Percentiles rank a stretch among this genome's conserved stretches.
phyloP scores from a whole-genome alignment of 257 asterid species.

The Schizonepeta tenuifolia region DNA sequence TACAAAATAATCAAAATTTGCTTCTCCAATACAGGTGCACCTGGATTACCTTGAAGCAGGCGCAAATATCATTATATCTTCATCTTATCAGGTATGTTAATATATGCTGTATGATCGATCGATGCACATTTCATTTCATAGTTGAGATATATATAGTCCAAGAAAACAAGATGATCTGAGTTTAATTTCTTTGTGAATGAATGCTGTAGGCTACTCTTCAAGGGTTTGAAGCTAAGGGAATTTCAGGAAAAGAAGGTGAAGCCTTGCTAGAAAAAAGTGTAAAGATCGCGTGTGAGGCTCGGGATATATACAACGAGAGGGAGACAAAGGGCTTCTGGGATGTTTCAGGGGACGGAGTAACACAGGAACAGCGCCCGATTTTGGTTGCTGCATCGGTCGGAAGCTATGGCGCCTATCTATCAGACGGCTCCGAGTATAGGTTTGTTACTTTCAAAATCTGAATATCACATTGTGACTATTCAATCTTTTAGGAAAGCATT shows the following conservation, averaged over 20 bases:
- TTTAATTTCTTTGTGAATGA: slow-evolving; percentile 7
- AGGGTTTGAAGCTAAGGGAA: slow-evolving; percentile 83
- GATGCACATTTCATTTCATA: too few species aligned
- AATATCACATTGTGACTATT: not conserved
- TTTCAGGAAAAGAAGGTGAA: slow-evolving; percentile 63
- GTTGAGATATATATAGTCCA: too few species aligned
- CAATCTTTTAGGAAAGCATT: too few species aligned
- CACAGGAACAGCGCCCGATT: slow-evolving; percentile 41
- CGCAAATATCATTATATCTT: slow-evolving; percentile 72
- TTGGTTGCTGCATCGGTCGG: slow-evolving; percentile 91
- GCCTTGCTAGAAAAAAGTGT: slow-evolving; percentile 64
- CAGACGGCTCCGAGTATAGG: slow-evolving; percentile 94
- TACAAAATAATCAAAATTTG: too few species aligned
- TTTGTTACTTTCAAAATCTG: not conserved
- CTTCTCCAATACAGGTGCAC: too few species aligned
- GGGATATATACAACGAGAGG: slow-evolving; percentile 54
- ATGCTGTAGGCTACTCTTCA: slow-evolving; percentile 82
- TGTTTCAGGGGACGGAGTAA: slow-evolving; percentile 25
- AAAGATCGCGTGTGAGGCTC: slow-evolving; percentile 75
- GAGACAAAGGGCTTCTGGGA: slow-evolving; percentile 59
- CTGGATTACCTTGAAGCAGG: slow-evolving; percentile 85
- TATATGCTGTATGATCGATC: too few species aligned
- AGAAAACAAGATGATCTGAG: not conserved
- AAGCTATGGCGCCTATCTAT: slow-evolving; percentile 85
- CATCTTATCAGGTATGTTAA: slow-evolving; percentile 94